phyloP scores from a whole-genome alignment of 2,329 filamentous ascomycete species.

The Cladosporium sp. region DNA sequence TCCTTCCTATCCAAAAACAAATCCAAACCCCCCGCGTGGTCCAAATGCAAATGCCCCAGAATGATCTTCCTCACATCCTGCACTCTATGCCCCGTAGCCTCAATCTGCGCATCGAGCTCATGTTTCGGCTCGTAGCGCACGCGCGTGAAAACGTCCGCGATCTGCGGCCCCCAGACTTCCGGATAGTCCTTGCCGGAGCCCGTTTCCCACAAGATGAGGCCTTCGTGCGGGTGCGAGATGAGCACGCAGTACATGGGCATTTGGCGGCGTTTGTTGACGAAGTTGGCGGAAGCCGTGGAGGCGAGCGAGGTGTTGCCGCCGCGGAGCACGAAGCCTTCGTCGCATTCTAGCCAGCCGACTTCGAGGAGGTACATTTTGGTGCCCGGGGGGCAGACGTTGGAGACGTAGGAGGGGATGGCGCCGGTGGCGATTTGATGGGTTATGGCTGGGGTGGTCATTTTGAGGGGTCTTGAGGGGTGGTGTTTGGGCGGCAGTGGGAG shows the following conservation, averaged over 20 bases:
- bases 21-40: conserved; percentile 33
- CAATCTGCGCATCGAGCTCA: conserved; percentile 32
- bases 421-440: conserved; percentile 27
- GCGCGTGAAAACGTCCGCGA: conserved; percentile 31
- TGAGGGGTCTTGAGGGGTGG: not conserved
- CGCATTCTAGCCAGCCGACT: conserved; percentile 41
- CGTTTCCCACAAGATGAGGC: conserved; percentile 44
- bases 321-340: conserved; percentile 44
- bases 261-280: conserved; percentile 39
- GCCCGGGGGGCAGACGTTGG: conserved; percentile 38
- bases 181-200: conserved; percentile 42
- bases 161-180: conserved; percentile 29
- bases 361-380: conserved; percentile 45
- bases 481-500: not conserved
- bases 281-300: conserved; percentile 31
- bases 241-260: conserved; percentile 40
- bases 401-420: conserved; percentile 30
- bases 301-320: conserved; percentile 37
- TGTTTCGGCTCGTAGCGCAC: conserved; percentile 31
- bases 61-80: conserved; percentile 35
- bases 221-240: conserved; percentile 42
- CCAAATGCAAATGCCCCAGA: conserved; percentile 33
- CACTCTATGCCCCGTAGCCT: conserved; percentile 31
- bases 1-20: conserved; percentile 31
- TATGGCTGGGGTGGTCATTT: not conserved